These are phyloP conservation scores for Aspergillus panamensis DNA, from an alignment of 495 filamentous ascomycete genomes.

Conservation along the genomic window DNA sequence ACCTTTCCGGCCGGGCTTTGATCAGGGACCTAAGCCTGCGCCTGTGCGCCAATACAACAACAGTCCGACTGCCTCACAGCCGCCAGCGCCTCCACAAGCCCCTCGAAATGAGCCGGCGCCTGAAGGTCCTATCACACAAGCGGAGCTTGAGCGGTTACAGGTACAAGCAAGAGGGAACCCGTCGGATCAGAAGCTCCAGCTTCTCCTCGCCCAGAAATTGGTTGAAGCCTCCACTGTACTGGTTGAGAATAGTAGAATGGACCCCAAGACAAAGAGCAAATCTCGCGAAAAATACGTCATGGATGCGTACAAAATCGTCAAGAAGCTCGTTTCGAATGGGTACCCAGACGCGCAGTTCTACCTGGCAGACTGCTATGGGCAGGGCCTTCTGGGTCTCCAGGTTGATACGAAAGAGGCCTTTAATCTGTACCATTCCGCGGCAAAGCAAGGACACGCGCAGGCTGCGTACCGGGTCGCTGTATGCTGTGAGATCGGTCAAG, in stretches of 20 bases:
- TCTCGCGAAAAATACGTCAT: conserved; percentile 78
- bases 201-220: conserved; percentile 77
- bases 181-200: conserved; percentile 63
- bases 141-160: conserved; percentile 74
- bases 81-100: conserved; percentile 32
- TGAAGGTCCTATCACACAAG: conserved; percentile 61
- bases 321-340: conserved; percentile 68
- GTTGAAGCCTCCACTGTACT: conserved; percentile 80
- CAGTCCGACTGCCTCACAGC: conserved; percentile 33
- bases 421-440: conserved; percentile 86
- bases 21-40: conserved; percentile 57
- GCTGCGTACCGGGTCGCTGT: conserved; percentile 94
- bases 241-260: conserved; percentile 64
- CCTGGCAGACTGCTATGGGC: conserved; percentile 83
- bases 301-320: conserved; percentile 86
- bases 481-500: conserved; percentile 94
- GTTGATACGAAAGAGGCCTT: conserved; percentile 87
- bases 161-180: conserved; percentile 64
- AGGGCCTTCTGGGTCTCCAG: conserved; percentile 66
- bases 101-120: conserved; percentile 26
- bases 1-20: conserved; percentile 75
- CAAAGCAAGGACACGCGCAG: conserved; percentile 79
- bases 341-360: conserved; percentile 90
- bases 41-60: conserved; percentile 71
- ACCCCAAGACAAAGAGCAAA: conserved; percentile 68